Evolutionary conservation across 768 basidiomycete species (phyloP).

Genomic region (Hygrophorus pudorinus): DNA sequence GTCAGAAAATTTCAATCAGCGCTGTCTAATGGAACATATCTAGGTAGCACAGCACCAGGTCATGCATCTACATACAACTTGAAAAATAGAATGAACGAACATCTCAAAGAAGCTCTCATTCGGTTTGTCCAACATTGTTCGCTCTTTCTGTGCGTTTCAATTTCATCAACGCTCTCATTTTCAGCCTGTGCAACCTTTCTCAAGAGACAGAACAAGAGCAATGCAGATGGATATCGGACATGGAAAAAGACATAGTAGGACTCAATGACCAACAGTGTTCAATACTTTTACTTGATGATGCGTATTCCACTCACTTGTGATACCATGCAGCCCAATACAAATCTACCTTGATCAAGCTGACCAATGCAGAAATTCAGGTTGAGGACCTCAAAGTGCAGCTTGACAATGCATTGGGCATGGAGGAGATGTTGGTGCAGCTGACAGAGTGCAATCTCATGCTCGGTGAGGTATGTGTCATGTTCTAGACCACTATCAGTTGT

Average conservation of each 20-base stretch:
- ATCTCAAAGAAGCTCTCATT: conserved; percentile 87
- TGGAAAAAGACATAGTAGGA: conserved; percentile 79
- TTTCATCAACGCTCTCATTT: background rate
- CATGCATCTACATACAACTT: conserved; percentile 57
- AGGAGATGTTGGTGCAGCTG: conserved; percentile 92
- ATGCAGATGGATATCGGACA: conserved; percentile 66
- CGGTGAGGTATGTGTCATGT: conserved; percentile 52
- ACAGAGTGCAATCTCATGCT: conserved; percentile 91
- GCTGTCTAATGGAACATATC: background rate
- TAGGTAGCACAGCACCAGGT: conserved; percentile 14
- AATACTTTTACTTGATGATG: conserved; percentile 4
- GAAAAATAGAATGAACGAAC: conserved; percentile 97
- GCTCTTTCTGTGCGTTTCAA: background rate
- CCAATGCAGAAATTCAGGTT: conserved; percentile 85
- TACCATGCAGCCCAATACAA: conserved; percentile 61
- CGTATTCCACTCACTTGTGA: conserved; percentile 7
- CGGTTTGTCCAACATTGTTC: conserved; percentile 33
- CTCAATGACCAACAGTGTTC: conserved; percentile 75
- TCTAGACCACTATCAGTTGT: background rate
- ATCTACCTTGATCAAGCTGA: conserved; percentile 64
- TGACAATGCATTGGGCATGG: conserved; percentile 90
- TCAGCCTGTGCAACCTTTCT: conserved; percentile 79
- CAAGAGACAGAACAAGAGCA: conserved; percentile 84
- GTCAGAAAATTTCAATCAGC: background rate
- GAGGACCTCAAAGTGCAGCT: conserved; percentile 91